Percentiles rank a stretch among this genome's conserved stretches.
phyloP scores from a whole-genome alignment of 1,139 yeast genomes.

The Saccharomyces pastorianus region DNA sequence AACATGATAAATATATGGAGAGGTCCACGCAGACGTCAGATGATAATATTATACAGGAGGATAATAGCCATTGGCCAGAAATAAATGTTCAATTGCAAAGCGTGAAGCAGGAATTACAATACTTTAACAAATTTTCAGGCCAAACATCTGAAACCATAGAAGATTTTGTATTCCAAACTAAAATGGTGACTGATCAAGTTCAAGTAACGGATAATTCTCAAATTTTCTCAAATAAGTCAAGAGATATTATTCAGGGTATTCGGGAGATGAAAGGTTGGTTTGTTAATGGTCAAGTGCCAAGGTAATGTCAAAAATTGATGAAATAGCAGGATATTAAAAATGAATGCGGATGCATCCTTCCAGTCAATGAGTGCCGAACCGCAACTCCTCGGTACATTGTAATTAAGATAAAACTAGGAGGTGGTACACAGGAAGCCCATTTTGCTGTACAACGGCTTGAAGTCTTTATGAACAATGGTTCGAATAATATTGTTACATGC shows the following conservation, averaged over 20 bases:
- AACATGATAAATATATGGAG: slow-evolving; percentile 26
- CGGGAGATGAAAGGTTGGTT: slow-evolving; percentile 31
- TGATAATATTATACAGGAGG: slow-evolving; percentile 25
- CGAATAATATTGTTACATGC: background rate
- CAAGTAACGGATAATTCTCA: slow-evolving; percentile 7
- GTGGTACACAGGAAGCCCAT: no score
- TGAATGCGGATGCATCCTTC: no score
- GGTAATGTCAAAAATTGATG: background rate
- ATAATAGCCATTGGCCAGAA: slow-evolving; percentile 34
- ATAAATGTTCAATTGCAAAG: slow-evolving; percentile 17
- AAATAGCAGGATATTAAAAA: background rate
- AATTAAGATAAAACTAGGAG: background rate
- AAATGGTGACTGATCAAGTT: slow-evolving; percentile 17
- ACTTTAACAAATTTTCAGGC: slow-evolving; percentile 9
- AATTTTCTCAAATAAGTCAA: slow-evolving; percentile 1
- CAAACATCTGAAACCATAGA: slow-evolving; percentile 11
- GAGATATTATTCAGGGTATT: slow-evolving; percentile 12
- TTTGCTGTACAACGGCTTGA: no score
- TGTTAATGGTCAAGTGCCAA: slow-evolving; percentile 23
- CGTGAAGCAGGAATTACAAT: slow-evolving; percentile 9
- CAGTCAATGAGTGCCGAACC: no score
- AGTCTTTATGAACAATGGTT: no score
- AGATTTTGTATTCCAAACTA: slow-evolving; percentile 15
- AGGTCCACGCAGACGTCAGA: slow-evolving; percentile 30
- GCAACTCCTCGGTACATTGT: background rate